Evolutionary conservation across 345 rosid species (phyloP).

Genomic region (Gynandropsis gynandra): DNA sequence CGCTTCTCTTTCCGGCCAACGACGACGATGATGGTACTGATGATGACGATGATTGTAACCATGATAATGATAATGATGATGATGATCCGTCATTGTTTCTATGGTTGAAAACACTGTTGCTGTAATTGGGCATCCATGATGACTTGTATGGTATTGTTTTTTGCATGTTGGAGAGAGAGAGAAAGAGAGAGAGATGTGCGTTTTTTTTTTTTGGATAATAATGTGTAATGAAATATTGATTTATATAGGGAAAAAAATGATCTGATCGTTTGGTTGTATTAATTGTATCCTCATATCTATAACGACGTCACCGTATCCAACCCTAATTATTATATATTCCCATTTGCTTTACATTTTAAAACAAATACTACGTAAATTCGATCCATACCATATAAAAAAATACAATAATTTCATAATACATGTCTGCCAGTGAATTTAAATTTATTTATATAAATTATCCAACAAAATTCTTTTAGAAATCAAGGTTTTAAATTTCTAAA

Average conservation of each 20-base stretch:
- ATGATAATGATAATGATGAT: slow-evolving; percentile 18
- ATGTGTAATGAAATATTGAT: no score
- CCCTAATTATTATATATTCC: not conserved
- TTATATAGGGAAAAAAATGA: slow-evolving; percentile 28
- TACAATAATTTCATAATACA: no score
- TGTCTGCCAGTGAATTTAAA: no score
- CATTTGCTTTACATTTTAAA: no score
- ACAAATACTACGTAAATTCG: no score
- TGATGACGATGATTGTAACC: slow-evolving; percentile 19
- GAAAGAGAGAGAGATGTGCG: not conserved
- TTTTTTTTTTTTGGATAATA: no score
- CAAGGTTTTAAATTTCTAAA: slow-evolving; percentile 1
- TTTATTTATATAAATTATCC: no score
- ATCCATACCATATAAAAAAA: no score
- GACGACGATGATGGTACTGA: slow-evolving; percentile 19
- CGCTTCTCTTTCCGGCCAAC: slow-evolving; percentile 10
- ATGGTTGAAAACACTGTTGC: slow-evolving; percentile 13
- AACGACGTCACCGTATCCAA: slow-evolving; percentile 26
- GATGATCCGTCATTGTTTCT: slow-evolving; percentile 23
- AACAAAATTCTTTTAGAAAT: no score
- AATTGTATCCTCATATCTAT: slow-evolving; percentile 12
- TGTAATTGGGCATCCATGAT: no score
- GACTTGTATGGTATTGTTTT: slow-evolving; percentile 21
- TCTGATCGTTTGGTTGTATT: slow-evolving; percentile 14
- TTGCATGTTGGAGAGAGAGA: slow-evolving; percentile 16